Evolutionary conservation across 2,329 filamentous ascomycete genomes (phyloP).

Genomic region (Aspergillus candidus): DNA sequence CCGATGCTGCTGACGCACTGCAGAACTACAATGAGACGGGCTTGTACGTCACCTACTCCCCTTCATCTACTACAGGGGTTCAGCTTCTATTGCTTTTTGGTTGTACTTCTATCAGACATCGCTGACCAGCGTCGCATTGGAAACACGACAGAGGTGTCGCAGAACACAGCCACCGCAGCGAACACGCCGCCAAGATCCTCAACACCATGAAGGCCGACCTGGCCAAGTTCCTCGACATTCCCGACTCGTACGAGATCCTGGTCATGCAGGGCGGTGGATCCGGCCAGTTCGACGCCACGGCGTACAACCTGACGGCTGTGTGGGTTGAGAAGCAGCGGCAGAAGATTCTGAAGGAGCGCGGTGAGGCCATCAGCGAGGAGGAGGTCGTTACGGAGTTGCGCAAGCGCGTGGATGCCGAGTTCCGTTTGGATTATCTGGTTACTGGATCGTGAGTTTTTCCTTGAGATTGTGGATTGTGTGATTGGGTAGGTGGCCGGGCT

Average conservation of each 20-base stretch:
- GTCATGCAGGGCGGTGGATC: constrained; percentile 67
- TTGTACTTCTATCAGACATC: too few species aligned
- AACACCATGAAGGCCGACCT: constrained; percentile 71
- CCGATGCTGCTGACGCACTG: constrained; percentile 68
- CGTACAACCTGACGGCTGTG: constrained; percentile 75
- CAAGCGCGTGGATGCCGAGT: constrained; percentile 59
- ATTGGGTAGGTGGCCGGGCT: neutral
- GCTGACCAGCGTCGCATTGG: too few species aligned
- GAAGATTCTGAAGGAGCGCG: constrained; percentile 43
- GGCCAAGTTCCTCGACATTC: constrained; percentile 68
- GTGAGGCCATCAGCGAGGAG: constrained; percentile 49
- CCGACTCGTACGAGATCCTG: constrained; percentile 77
- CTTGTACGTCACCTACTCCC: constrained; percentile 37
- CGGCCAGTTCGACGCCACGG: constrained; percentile 75
- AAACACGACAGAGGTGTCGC: constrained; percentile 55
- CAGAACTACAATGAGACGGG: constrained; percentile 76
- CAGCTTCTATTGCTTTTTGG: constrained; percentile 4
- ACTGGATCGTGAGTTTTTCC: constrained; percentile 56
- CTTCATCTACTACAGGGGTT: neutral
- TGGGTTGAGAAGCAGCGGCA: constrained; percentile 67
- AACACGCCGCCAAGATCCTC: constrained; percentile 71
- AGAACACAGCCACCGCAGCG: constrained; percentile 84
- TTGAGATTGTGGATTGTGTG: neutral
- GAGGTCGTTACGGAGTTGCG: constrained; percentile 54
- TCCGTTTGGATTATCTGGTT: constrained; percentile 83